Evolutionary conservation across 2,329 filamentous ascomycete genomes (phyloP).

Genomic region (Phoma sp.): DNA sequence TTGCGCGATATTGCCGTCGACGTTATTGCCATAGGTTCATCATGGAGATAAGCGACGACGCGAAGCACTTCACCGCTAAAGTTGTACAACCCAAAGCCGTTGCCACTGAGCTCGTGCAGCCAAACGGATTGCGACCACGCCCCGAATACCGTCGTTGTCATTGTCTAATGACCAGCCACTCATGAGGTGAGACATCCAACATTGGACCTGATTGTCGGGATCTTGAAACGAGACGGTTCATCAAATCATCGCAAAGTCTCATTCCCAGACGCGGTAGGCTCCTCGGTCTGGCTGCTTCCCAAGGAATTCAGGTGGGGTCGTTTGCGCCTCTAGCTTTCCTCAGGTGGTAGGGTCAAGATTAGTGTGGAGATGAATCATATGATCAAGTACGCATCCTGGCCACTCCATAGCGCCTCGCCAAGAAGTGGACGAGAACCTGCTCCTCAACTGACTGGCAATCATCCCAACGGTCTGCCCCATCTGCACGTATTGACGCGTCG

Average conservation of each 20-base stretch:
- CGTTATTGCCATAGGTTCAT: slow-evolving; percentile 3
- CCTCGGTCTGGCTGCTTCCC: slow-evolving; percentile 6
- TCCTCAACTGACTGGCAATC: slow-evolving; percentile 23
- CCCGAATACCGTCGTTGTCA: slow-evolving; percentile 11
- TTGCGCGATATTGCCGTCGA: slow-evolving; percentile 1
- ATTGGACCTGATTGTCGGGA: slow-evolving; percentile 23
- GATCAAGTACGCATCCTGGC: slow-evolving; percentile 35
- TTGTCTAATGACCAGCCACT: slow-evolving; percentile 11
- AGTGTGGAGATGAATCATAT: slow-evolving; percentile 42
- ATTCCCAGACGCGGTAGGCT: not conserved
- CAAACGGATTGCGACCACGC: slow-evolving; percentile 23
- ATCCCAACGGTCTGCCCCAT: slow-evolving; percentile 26
- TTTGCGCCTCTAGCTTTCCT: slow-evolving; percentile 23
- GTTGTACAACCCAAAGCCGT: slow-evolving; percentile 36
- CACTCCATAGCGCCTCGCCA: slow-evolving; percentile 30
- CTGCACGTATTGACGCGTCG: slow-evolving; percentile 13
- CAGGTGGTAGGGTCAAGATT: slow-evolving; percentile 28
- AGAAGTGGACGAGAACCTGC: slow-evolving; percentile 25
- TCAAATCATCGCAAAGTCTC: slow-evolving; percentile 13
- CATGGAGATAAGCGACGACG: slow-evolving; percentile 13
- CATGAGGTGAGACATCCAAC: slow-evolving; percentile 15
- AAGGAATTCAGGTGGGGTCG: slow-evolving; percentile 17
- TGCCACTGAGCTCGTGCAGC: slow-evolving; percentile 21
- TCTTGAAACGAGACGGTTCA: slow-evolving; percentile 33
- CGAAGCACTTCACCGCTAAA: slow-evolving; percentile 36